These are phyloP conservation scores for Phytophthora boehmeriae DNA, from an alignment of 352 stramenopile species.

Conservation along the genomic window DNA sequence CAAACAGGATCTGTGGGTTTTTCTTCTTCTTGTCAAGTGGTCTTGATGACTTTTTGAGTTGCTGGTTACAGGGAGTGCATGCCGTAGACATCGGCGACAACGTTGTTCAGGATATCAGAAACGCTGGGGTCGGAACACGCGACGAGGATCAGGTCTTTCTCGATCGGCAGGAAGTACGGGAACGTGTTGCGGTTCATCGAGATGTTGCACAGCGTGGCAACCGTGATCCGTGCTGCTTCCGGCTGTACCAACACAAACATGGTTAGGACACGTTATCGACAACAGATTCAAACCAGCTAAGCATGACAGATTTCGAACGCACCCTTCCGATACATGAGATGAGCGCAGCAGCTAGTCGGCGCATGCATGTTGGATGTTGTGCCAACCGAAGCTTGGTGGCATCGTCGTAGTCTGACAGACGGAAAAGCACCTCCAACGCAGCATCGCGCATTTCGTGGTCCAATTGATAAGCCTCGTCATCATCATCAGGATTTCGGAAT, in stretches of 20 bases:
- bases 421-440: conserved; percentile 75
- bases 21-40: conserved; percentile 3
- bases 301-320: conserved; percentile 19
- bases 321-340: conserved; percentile 78
- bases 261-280: conserved; percentile 4
- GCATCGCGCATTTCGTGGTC: conserved; percentile 83
- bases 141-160: conserved; percentile 76
- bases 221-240: conserved; percentile 74
- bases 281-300: not conserved
- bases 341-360: conserved; percentile 52
- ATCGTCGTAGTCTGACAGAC: conserved; percentile 68
- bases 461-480: conserved; percentile 53
- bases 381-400: conserved; percentile 71
- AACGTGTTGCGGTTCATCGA: conserved; percentile 82
- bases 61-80: conserved; percentile 76
- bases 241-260: conserved; percentile 43
- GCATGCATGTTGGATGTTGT: conserved; percentile 68
- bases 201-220: conserved; percentile 73
- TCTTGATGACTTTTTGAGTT: not conserved
- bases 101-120: conserved; percentile 80
- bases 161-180: conserved; percentile 78
- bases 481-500: conserved; percentile 18
- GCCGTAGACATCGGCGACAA: conserved; percentile 80
- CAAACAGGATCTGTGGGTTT: conserved; percentile 11
- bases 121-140: conserved; percentile 80